A percentile compares a stretch with the other conserved stretches of the same genome.
Conservation (phyloP, 1,139 yeast genomes). For the Candida pseudoviswanathii region DNA sequence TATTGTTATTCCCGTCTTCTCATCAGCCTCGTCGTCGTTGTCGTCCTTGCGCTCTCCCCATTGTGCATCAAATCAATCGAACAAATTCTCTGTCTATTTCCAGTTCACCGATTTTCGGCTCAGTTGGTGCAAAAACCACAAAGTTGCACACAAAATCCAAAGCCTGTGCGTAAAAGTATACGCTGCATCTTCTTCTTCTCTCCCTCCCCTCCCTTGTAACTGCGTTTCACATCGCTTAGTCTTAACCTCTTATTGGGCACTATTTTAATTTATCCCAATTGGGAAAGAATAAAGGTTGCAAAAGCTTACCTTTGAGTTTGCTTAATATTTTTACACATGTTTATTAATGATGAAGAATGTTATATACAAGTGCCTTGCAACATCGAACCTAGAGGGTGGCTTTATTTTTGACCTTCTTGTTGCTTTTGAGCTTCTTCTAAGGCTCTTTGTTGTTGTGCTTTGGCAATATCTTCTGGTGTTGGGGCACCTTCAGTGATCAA, state of each 20-base stretch:
- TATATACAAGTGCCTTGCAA: slow-evolving; percentile 6
- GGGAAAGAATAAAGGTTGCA: not conserved
- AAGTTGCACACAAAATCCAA: no score
- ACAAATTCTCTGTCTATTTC: no score
- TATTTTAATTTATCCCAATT: not conserved
- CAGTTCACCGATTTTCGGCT: not conserved
- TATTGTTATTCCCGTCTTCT: no score
- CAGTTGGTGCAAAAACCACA: not conserved
- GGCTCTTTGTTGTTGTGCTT: slow-evolving; percentile 52
- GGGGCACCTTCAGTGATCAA: slow-evolving; percentile 85
- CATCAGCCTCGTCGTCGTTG: no score
- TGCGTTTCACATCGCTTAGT: no score
- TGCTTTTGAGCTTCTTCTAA: slow-evolving; percentile 19
- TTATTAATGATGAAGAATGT: not conserved
- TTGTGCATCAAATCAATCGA: not conserved
- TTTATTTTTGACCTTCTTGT: slow-evolving; percentile 9
- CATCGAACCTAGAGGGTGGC: not conserved
- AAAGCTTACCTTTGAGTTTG: not conserved
- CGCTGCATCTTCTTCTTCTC: no score
- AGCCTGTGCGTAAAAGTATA: no score
- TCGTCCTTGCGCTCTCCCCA: no score
- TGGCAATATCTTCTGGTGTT: slow-evolving; percentile 81
- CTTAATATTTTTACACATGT: not conserved
- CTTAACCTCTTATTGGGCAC: no score
- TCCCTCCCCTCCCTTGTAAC: no score